Conservation (phyloP, 768 basidiomycete species). For the Xerocomellus intermedius region DNA sequence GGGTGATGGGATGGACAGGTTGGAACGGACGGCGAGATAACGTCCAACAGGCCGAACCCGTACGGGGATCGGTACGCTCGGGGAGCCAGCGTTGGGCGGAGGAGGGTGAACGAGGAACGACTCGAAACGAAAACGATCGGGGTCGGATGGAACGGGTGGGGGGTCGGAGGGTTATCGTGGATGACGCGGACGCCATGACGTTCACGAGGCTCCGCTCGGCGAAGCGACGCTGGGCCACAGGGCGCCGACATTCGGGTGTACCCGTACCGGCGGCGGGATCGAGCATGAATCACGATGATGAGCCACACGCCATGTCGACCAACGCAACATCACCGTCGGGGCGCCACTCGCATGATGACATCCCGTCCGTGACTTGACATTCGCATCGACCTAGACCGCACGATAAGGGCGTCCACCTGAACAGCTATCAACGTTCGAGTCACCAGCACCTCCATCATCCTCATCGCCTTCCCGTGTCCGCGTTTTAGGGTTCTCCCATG, state of each 20-base stretch:
- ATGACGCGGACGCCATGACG: not conserved
- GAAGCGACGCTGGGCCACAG: not conserved
- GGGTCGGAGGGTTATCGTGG: not conserved
- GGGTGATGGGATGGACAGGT: not conserved
- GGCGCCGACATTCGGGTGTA: not conserved
- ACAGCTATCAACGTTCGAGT: not conserved
- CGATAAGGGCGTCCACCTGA: not conserved
- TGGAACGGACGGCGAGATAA: conserved; percentile 3
- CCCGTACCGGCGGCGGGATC: not conserved
- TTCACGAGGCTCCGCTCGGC: not conserved
- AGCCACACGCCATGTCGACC: conserved; percentile 3
- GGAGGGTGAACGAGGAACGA: not conserved
- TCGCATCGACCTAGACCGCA: not conserved
- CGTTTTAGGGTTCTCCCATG: not conserved
- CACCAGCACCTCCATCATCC: not conserved
- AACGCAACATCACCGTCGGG: not conserved
- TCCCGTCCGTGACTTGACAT: not conserved
- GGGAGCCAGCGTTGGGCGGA: no score
- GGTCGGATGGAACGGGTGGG: not conserved
- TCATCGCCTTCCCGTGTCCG: not conserved
- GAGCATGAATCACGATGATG: not conserved
- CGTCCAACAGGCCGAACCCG: not conserved
- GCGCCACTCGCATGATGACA: not conserved
- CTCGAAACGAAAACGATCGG: not conserved
- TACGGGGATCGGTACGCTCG: not conserved